Percentiles rank a stretch among this genome's conserved stretches.
These are phyloP conservation scores for Spathaspora gorwiae DNA, from an alignment of 805 yeast genomes.

Conservation along the genomic window DNA sequence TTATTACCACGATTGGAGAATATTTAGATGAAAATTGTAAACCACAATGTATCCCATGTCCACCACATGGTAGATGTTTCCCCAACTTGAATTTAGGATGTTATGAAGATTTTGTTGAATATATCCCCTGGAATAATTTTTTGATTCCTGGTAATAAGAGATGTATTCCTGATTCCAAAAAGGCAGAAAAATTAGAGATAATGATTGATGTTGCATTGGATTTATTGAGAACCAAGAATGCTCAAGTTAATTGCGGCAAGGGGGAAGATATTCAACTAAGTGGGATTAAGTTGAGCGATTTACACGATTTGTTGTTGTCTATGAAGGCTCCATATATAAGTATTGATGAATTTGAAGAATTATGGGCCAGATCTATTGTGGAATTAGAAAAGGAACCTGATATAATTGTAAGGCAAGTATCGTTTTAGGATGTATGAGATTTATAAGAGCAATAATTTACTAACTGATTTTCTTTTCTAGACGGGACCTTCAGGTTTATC, in stretches of 20 bases:
- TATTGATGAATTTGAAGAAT: constrained; percentile 65
- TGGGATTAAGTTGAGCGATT: constrained; percentile 47
- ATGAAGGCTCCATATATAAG: constrained; percentile 45
- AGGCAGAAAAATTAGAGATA: constrained; percentile 60
- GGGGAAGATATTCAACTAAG: constrained; percentile 39
- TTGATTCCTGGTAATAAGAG: constrained; percentile 42
- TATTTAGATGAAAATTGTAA: constrained; percentile 41
- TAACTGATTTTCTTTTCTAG: constrained; percentile 20
- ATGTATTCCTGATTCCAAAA: constrained; percentile 73
- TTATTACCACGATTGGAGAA: constrained; percentile 36
- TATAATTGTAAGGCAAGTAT: constrained; percentile 73
- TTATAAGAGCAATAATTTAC: constrained; percentile 11
- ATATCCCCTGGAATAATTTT: constrained; percentile 58
- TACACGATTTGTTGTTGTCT: constrained; percentile 47
- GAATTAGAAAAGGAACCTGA: constrained; percentile 65
- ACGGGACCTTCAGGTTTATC: constrained; percentile 8
- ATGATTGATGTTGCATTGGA: constrained; percentile 65
- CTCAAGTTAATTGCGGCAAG: constrained; percentile 55
- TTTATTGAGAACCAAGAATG: constrained; percentile 63
- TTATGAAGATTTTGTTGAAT: constrained; percentile 56
- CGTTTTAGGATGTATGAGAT: neutral
- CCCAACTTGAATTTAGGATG: constrained; percentile 60
- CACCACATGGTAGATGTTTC: constrained; percentile 73
- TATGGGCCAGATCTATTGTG: constrained; percentile 63
- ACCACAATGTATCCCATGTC: constrained; percentile 75